Conservation (phyloP, 2,329 filamentous ascomycete genomes). For the Fusarium subglutinans region DNA sequence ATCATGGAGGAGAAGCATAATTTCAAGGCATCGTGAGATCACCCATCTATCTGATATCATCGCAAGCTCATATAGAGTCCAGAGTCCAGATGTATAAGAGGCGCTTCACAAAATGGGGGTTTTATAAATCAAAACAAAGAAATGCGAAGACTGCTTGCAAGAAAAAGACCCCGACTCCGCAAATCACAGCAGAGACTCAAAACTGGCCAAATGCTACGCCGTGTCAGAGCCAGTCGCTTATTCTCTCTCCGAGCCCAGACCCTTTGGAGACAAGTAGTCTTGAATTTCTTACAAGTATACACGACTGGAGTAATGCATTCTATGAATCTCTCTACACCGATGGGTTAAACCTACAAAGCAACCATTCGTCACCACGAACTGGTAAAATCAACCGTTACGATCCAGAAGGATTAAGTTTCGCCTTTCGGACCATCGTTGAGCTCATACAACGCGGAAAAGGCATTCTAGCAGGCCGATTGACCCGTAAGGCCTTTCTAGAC, state of each 20-base stretch:
- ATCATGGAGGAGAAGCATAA: slow-evolving; percentile 16
- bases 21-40: slow-evolving; percentile 22
- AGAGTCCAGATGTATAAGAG: slow-evolving; percentile 28
- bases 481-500: slow-evolving; percentile 10
- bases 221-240: background rate
- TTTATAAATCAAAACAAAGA: slow-evolving; percentile 12
- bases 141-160: background rate
- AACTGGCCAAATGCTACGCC: too few species aligned
- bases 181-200: background rate
- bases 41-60: background rate
- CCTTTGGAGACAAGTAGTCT: background rate
- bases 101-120: slow-evolving; percentile 23
- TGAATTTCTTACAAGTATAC: slow-evolving; percentile 8
- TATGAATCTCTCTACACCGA: background rate
- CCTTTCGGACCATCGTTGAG: slow-evolving; percentile 10
- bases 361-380: too few species aligned
- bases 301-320: slow-evolving; percentile 6
- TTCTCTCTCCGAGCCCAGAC: background rate
- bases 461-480: slow-evolving; percentile 8
- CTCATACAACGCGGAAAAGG: background rate
- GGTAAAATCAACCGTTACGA: background rate
- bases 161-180: fast-evolving
- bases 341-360: background rate
- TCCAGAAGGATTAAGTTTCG: slow-evolving; percentile 13
- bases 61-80: background rate